phyloP scores from a whole-genome alignment of 1,139 yeast genomes.

The Scheffersomyces titani region DNA sequence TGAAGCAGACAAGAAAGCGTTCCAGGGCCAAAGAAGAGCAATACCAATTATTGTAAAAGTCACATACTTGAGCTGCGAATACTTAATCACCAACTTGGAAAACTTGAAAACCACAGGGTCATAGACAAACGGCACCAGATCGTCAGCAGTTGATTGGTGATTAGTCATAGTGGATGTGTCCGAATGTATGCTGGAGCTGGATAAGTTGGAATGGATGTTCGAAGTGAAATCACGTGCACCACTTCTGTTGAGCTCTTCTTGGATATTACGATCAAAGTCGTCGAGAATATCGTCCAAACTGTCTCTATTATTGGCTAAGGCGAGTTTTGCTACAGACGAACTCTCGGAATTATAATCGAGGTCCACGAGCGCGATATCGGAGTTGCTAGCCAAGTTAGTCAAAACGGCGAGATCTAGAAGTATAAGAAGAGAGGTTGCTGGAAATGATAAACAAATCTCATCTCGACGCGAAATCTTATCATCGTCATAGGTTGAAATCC shows the following conservation, averaged over 20 bases:
- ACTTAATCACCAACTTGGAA: constrained; percentile 16
- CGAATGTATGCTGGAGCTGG: background rate
- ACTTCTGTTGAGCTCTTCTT: background rate
- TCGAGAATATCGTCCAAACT: background rate
- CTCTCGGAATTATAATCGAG: background rate
- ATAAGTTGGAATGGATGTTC: background rate
- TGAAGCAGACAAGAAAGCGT: constrained; percentile 83
- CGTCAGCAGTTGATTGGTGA: background rate
- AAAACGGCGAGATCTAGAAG: background rate
- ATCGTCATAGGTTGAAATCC: background rate
- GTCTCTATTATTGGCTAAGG: background rate
- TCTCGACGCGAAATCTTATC: background rate
- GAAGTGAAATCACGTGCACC: background rate
- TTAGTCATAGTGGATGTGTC: background rate
- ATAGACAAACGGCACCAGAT: constrained; percentile 4
- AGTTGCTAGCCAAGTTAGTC: background rate
- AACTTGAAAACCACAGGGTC: constrained; percentile 32
- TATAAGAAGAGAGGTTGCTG: no score
- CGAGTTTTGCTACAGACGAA: background rate
- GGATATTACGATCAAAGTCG: background rate
- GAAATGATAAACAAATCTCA: background rate
- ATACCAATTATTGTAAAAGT: constrained; percentile 74
- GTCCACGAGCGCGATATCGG: background rate
- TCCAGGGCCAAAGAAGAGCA: constrained; percentile 95
- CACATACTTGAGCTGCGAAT: constrained; percentile 52